Evolutionary conservation across 73 alveolate genomes (phyloP).

Genomic region (Diophrys sp.): DNA sequence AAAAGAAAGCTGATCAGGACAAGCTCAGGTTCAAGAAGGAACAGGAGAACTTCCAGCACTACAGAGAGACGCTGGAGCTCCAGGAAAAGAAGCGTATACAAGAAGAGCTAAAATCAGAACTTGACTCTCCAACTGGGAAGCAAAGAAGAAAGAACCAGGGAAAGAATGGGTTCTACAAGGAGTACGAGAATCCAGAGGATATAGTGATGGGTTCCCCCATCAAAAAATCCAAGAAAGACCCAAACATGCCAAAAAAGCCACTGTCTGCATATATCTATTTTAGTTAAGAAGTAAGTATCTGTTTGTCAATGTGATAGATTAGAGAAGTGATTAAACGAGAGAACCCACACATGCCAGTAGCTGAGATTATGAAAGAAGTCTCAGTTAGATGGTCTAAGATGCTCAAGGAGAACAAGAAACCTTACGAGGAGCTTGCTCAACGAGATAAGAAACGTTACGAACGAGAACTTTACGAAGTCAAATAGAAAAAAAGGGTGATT

Average conservation of each 20-base stretch:
- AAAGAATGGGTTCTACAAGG: neutral
- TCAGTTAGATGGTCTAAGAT: conserved; percentile 12
- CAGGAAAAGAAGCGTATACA: neutral
- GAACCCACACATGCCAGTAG: conserved; percentile 27
- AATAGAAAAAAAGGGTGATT: neutral
- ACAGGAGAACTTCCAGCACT: neutral
- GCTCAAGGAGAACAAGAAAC: conserved; percentile 16
- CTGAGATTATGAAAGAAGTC: conserved; percentile 34
- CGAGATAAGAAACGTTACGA: conserved; percentile 22
- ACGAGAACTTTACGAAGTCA: conserved; percentile 1
- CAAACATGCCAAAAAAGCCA: conserved; percentile 57
- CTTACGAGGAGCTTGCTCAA: conserved; percentile 16
- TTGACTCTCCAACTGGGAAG: neutral
- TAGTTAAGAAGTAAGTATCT: conserved; percentile 27
- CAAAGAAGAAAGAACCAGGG: neutral
- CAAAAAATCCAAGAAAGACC: conserved; percentile 25
- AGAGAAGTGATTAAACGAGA: conserved; percentile 45
- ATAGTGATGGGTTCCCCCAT: conserved; percentile 5
- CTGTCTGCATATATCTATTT: conserved; percentile 63
- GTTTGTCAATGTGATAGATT: neutral
- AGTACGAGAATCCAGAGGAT: neutral
- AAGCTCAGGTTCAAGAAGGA: conserved; percentile 36
- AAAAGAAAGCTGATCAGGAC: conserved; percentile 41
- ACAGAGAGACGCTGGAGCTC: neutral
- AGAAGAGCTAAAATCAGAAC: neutral